Evolutionary conservation across 805 yeast species (phyloP).

Genomic region (Candida khao-thaluensis): DNA sequence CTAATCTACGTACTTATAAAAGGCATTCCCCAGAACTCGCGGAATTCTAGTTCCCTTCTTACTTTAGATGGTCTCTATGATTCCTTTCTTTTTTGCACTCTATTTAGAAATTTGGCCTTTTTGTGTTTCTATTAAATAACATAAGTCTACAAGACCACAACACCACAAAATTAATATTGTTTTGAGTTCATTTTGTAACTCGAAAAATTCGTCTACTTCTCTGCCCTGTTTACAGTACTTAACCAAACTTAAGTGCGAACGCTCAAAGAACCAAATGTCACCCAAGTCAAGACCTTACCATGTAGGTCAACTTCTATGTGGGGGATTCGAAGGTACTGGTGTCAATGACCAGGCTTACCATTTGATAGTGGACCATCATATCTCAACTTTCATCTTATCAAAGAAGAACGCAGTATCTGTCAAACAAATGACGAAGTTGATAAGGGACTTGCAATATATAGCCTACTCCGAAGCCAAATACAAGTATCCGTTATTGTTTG

Average conservation of each 20-base stretch:
- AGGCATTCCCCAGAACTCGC: constrained; percentile 5
- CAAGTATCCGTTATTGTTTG: constrained; percentile 52
- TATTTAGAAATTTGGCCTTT: too few species aligned
- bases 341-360: constrained; percentile 54
- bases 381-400: constrained; percentile 52
- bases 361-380: constrained; percentile 49
- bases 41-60: too few species aligned
- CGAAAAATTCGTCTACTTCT: too few species aligned
- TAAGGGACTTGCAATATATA: constrained; percentile 53
- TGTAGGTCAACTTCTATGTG: constrained; percentile 54
- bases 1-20: constrained; percentile 5
- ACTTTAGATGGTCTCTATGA: too few species aligned
- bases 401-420: constrained; percentile 52
- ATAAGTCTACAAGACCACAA: too few species aligned
- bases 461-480: constrained; percentile 50
- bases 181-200: too few species aligned
- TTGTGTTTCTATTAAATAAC: too few species aligned
- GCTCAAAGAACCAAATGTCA: constrained; percentile 1
- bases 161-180: too few species aligned
- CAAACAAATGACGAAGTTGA: constrained; percentile 47
- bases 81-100: too few species aligned
- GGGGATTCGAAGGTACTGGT: constrained; percentile 57
- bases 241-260: constrained; percentile 12
- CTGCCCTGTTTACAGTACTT: too few species aligned
- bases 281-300: constrained; percentile 4